Percentiles rank a stretch among this genome's conserved stretches.
These are phyloP conservation scores for Sporothrix pseudoabietina DNA, from an alignment of 2,329 filamentous ascomycete species.

Conservation along the genomic window DNA sequence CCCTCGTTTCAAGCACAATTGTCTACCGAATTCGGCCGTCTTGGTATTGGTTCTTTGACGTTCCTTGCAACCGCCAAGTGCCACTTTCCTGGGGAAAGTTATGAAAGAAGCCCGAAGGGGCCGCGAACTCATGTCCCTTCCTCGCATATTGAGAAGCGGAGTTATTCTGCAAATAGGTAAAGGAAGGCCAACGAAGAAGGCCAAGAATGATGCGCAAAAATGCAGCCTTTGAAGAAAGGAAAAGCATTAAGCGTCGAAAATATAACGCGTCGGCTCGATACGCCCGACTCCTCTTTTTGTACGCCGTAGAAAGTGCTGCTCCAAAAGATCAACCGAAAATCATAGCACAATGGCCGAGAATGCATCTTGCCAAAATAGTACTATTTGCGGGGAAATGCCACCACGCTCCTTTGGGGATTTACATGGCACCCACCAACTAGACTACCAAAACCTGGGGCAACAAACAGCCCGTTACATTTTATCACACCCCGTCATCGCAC, in stretches of 20 bases:
- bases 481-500: neutral
- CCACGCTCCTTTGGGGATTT: neutral
- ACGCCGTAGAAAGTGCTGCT: neutral
- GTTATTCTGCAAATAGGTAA: neutral
- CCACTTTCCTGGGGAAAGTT: neutral
- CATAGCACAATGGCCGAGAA: neutral
- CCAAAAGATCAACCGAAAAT: neutral
- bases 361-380: neutral
- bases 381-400: conserved; percentile 15
- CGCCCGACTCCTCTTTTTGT: conserved; percentile 8
- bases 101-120: neutral
- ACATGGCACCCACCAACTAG: neutral
- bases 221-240: neutral
- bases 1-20: neutral
- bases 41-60: neutral
- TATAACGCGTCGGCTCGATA: conserved; percentile 12
- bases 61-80: neutral
- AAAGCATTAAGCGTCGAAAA: neutral
- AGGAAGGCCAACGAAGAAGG: neutral
- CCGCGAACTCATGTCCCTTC: neutral
- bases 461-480: neutral
- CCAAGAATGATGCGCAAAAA: neutral
- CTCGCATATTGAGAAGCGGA: neutral
- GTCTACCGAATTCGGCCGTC: neutral
- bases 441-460: neutral